A percentile compares a stretch with the other conserved stretches of the same genome.
Evolutionary conservation across 2,329 filamentous ascomycete genomes (phyloP).

Genomic region (Epichloe uncinata): DNA sequence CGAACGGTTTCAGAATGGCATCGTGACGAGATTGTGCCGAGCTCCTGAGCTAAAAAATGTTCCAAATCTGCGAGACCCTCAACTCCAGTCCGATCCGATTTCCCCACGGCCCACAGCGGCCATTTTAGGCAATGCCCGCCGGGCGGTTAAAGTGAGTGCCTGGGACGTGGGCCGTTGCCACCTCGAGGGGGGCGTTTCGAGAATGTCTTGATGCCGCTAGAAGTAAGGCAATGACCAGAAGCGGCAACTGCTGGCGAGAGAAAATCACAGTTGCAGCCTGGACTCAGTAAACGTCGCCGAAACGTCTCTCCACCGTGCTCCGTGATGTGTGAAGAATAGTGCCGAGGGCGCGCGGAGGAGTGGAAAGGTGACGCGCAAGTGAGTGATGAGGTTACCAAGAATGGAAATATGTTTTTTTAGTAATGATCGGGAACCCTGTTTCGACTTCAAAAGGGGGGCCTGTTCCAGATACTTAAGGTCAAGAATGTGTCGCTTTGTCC

Average conservation of each 20-base stretch:
- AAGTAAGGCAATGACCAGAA: not conserved
- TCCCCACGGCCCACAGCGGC: not conserved
- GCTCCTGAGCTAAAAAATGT: too few species aligned
- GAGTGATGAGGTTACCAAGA: not conserved
- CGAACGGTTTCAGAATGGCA: too few species aligned
- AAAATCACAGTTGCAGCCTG: not conserved
- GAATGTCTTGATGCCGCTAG: not conserved
- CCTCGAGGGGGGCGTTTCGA: not conserved
- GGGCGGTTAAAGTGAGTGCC: not conserved
- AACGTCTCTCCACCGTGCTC: not conserved
- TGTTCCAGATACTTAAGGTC: not conserved
- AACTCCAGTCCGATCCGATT: not conserved
- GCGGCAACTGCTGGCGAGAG: slow-evolving; percentile 2
- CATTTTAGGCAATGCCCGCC: slow-evolving; percentile 3
- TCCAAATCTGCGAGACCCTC: too few species aligned
- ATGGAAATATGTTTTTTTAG: not conserved
- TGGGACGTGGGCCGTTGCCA: not conserved
- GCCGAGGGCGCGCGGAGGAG: not conserved
- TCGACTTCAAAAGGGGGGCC: not conserved
- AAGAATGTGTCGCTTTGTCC: not conserved
- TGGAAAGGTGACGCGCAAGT: not conserved
- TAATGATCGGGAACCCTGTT: not conserved
- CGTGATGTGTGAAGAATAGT: not conserved
- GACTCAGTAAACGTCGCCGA: slow-evolving; percentile 4
- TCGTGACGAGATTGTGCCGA: too few species aligned